These are phyloP conservation scores for Solanum pinnatisectum DNA, from an alignment of 257 asterid genomes.

Conservation along the genomic window DNA sequence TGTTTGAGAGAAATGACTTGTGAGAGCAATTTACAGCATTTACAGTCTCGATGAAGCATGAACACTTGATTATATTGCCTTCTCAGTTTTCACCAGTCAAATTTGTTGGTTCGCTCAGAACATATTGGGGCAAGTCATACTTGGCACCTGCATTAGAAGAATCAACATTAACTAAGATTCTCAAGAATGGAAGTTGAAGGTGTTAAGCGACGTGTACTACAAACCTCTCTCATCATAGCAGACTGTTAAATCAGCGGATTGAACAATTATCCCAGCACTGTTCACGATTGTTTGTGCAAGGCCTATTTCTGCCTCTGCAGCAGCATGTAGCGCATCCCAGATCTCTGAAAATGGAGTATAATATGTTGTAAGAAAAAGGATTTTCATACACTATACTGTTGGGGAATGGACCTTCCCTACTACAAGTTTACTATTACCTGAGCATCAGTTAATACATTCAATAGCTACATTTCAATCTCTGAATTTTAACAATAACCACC, in stretches of 20 bases:
- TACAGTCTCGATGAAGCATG: slow-evolving; percentile 18
- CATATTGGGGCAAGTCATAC: slow-evolving; percentile 71
- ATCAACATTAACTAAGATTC: neutral
- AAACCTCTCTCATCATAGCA: slow-evolving; percentile 92
- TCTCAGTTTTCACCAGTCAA: slow-evolving; percentile 38
- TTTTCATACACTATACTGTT: neutral
- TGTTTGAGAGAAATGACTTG: neutral
- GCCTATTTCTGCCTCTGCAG: slow-evolving; percentile 54
- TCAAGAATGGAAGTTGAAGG: neutral
- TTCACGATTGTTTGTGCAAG: slow-evolving; percentile 54
- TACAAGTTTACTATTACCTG: neutral
- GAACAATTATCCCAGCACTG: slow-evolving; percentile 69
- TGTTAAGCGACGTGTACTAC: neutral
- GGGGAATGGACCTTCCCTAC: neutral
- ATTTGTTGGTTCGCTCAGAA: slow-evolving; percentile 75
- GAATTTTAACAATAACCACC: neutral
- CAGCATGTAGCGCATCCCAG: slow-evolving; percentile 80
- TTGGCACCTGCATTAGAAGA: slow-evolving; percentile 56
- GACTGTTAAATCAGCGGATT: slow-evolving; percentile 64
- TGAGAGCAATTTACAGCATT: slow-evolving; percentile 38
- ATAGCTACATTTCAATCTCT: neutral
- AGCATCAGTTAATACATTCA: neutral
- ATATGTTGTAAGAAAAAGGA: neutral
- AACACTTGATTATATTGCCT: neutral
- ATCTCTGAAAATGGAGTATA: slow-evolving; percentile 32